Evolutionary conservation across 805 yeast genomes (phyloP), one percentile per base, ranked within the genome.

Genomic region (Yarrowia sp.): DNA sequence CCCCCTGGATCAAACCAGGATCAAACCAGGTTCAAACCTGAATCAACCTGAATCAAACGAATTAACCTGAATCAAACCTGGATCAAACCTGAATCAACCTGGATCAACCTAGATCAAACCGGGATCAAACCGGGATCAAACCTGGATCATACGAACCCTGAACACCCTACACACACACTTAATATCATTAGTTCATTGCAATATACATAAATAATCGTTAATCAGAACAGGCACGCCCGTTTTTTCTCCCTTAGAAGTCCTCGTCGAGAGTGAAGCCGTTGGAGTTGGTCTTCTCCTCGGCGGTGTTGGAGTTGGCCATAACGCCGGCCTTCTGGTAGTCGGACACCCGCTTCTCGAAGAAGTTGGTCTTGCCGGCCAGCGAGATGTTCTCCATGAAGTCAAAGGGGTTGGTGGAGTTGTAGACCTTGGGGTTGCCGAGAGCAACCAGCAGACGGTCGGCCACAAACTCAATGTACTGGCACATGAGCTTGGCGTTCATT

Each of bases 301-400:
- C 44, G 49, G 32, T n/a, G 62, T 64, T 63, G 53, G 61, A 61
- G 65, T 79, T 73, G 68, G 96, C 93, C 94, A 93, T 93, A 72
- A 93, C 99, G 81, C 99, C 98, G 63, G 99, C 98, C 81, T 93
- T 94, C 80, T 93, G 99, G 80, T 93, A 93, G 78, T 93, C 99
- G 63, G 96, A 88, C 63, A 93, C 99, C 80, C 99, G 88, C 85
- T 93, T 93, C 82, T 93, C 99, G 74, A 93, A 93, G 85, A 93
- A 93, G 82, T 94, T 93, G 70, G 99, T 93, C 84, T 93, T 93
- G 78, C 99, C 99, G 64, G 97, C 96, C 70, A 93, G 84, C 8
- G 98, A 93, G 72, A 93, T 93, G 81, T 94, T 93, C 81, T 93
- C 99, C 99, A 93, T 93, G 74, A 93, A 93, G 77, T 93, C 99